These are phyloP conservation scores for Nicotiana tabacum DNA, from an alignment of 257 asterid species.

Conservation along the genomic window DNA sequence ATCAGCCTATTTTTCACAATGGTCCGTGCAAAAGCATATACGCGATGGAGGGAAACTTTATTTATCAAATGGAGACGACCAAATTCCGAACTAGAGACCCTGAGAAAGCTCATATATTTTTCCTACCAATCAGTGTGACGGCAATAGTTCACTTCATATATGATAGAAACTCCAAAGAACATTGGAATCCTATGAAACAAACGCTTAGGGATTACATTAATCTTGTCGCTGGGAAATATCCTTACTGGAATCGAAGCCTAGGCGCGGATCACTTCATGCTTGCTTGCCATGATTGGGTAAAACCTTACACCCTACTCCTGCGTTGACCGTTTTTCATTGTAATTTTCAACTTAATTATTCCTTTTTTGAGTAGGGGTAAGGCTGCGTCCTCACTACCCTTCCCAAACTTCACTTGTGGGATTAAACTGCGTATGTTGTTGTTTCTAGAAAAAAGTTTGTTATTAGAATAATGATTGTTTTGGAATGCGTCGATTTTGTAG, in stretches of 20 bases:
- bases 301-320: neutral
- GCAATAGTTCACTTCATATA: slow-evolving; percentile 77
- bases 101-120: slow-evolving; percentile 57
- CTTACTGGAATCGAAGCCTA: slow-evolving; percentile 77
- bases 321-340: neutral
- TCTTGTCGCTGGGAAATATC: slow-evolving; percentile 37
- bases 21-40: slow-evolving; percentile 93
- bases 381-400: no score
- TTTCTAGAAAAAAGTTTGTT: neutral
- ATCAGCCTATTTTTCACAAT: slow-evolving; percentile 80
- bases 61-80: slow-evolving; percentile 57
- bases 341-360: neutral
- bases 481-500: slow-evolving; percentile 17
- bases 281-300: slow-evolving; percentile 97
- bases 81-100: slow-evolving; percentile 64
- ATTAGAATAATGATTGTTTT: neutral
- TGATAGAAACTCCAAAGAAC: slow-evolving; percentile 29
- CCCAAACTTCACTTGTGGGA: no score
- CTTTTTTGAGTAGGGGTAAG: no score
- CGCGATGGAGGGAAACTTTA: slow-evolving; percentile 84
- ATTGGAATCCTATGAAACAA: slow-evolving; percentile 76
- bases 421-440: no score
- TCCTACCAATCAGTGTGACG: slow-evolving; percentile 77
- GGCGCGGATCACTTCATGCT: slow-evolving; percentile 90
- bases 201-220: slow-evolving; percentile 56